Evolutionary conservation across 169 alveolate species (phyloP), one percentile per base, ranked within the genome.

Genomic region (Plasmodium yoelii): DNA sequence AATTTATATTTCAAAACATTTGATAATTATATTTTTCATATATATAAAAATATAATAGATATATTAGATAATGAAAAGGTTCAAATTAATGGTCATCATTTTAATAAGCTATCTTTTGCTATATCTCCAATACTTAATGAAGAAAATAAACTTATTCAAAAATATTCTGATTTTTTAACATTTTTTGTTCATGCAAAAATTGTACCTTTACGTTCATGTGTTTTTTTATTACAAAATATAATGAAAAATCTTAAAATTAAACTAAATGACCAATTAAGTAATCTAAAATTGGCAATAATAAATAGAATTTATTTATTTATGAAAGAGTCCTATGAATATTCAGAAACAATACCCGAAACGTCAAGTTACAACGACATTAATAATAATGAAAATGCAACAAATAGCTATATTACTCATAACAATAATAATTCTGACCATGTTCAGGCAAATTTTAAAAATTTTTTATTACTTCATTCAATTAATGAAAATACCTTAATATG

Each of bases 181-280:
- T 82, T 82, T 34, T 82, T 53, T 67, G 69, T 82, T 13, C 49
- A 82, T 10, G 68, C 51, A 28, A 71, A 82, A n/a, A 47, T 67
- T 7, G 77, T 82, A 15, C 90, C 90, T n/a, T 67, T 82, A 60
- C 15, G 90, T 34, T 82, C 90, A 34, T 82, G 90, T 44, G 72
- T 82, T n/a, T 68, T 82, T 19, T 65, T 71, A 53, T 60, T 82
- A 13, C 90, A 82, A 60, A 55, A 67, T 67, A 56, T 65, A 12
- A 82, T 68, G 84, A 82, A 82, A 55, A 67, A 67, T 39, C 15
- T 82, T 39, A 28, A 42, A 15, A 22, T 82, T 8, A 65, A 67
- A 59, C 13, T 82, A 34, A 65, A 70, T 59, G 80, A 49, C 8
- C 19, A 44, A 1, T 53, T 82, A 18, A 22, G 15, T 68, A 39